phyloP scores from a whole-genome alignment of 2,329 filamentous ascomycete species.

The Chaetothyriales sp. region DNA sequence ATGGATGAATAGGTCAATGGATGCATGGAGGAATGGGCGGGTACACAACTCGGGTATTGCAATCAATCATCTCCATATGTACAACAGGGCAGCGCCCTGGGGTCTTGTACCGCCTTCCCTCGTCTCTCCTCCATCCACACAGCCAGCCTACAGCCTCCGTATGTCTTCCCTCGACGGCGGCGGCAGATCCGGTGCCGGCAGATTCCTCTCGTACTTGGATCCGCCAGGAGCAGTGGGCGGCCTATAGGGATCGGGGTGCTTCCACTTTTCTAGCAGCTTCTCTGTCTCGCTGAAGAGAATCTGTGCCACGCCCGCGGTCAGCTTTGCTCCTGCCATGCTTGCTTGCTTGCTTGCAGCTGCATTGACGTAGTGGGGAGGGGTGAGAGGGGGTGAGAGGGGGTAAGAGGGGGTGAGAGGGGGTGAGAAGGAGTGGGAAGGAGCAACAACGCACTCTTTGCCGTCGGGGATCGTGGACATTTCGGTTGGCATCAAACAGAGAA shows the following conservation, averaged over 20 bases:
- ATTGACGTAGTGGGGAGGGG: neutral
- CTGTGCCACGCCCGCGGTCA: slow-evolving; percentile 36
- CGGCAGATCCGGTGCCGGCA: slow-evolving; percentile 64
- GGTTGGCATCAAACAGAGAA: slow-evolving; percentile 86
- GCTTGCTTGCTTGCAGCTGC: neutral
- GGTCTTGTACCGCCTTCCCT: neutral
- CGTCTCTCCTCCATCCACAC: neutral
- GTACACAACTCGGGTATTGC: neutral
- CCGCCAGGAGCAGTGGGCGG: slow-evolving; percentile 86
- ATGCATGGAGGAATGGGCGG: neutral
- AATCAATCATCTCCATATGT: neutral
- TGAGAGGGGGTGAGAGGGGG: too few species aligned
- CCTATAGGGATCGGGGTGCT: slow-evolving; percentile 88
- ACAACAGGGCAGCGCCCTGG: neutral
- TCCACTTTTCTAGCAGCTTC: slow-evolving; percentile 79
- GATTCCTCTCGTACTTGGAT: slow-evolving; percentile 91
- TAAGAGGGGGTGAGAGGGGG: too few species aligned
- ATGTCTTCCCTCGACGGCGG: slow-evolving; percentile 21
- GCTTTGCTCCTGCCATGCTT: slow-evolving; percentile 3
- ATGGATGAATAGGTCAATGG: neutral
- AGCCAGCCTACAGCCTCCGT: slow-evolving; percentile 13
- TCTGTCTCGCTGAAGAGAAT: slow-evolving; percentile 77
- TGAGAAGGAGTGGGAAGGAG: neutral
- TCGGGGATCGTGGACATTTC: slow-evolving; percentile 66
- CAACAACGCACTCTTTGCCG: slow-evolving; percentile 58